Evolutionary conservation across 148 eudicot genomes (phyloP).

Genomic region (Limonium bicolor): DNA sequence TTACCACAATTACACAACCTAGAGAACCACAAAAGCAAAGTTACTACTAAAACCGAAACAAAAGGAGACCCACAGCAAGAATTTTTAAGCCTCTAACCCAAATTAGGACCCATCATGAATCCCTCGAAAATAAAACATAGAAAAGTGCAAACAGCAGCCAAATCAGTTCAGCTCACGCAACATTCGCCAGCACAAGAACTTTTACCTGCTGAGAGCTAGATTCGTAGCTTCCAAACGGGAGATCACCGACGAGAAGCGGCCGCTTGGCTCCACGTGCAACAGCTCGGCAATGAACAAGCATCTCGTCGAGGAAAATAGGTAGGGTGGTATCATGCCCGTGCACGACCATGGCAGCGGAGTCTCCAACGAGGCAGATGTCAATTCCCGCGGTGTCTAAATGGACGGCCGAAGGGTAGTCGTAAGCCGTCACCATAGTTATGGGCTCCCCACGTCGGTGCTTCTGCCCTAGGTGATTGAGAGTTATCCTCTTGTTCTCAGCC

Average conservation of each 20-base stretch:
- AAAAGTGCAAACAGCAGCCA: too few relatives aligned
- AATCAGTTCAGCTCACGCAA: too few relatives aligned
- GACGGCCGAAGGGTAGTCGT: slow-evolving; percentile 88
- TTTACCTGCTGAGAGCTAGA: slow-evolving; percentile 65
- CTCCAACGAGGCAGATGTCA: slow-evolving; percentile 78
- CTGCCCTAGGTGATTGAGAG: slow-evolving; percentile 42
- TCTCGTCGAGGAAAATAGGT: slow-evolving; percentile 73
- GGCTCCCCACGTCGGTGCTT: slow-evolving; percentile 52
- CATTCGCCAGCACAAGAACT: too few relatives aligned
- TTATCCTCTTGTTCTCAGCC: slow-evolving; percentile 40
- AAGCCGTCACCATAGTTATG: slow-evolving; percentile 77
- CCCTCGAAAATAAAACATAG: too few relatives aligned
- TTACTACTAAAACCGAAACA: too few relatives aligned
- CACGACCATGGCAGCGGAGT: slow-evolving; percentile 93
- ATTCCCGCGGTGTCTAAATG: slow-evolving; percentile 81
- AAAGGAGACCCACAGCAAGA: too few relatives aligned
- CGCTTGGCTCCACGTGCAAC: slow-evolving; percentile 78
- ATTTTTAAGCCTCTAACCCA: too few relatives aligned
- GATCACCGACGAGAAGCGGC: slow-evolving; percentile 86
- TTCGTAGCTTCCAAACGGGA: slow-evolving; percentile 82
- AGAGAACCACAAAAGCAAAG: too few relatives aligned
- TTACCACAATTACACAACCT: too few relatives aligned
- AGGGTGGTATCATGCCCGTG: slow-evolving; percentile 88
- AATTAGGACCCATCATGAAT: too few relatives aligned
- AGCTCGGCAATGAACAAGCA: slow-evolving; percentile 86